Base-by-base conservation (phyloP, 768 basidiomycete species). In the Sporobolomyces phaffii region DNA sequence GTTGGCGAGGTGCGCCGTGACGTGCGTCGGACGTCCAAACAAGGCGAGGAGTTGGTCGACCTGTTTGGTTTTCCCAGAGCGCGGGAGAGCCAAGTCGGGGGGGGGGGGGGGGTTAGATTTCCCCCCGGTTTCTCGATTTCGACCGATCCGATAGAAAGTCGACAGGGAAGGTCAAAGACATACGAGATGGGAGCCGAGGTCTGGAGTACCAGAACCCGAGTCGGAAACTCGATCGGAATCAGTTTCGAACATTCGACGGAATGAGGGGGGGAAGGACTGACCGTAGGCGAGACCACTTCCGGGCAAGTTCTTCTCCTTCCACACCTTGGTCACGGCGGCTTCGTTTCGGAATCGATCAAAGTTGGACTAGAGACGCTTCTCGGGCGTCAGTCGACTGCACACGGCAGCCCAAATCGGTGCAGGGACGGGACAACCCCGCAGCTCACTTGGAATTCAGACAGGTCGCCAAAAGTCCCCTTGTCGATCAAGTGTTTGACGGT, bases 21-120 rank as follows among this genome's bases (percentile, higher is more conserved):
- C 77, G 62, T 77, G 83, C 36, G 81, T 75, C 0, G 91, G 90
- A 53, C 84, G 80, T 41, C 90, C 91, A 74, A 91, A 91, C 45
- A 92, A 81, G 14, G 80, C 80, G 34, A 91, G 79, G 8, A 84
- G 81, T 77, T 91, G 89, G 78, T 91, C 89, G 69, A 91, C 84
- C 72, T 73, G 52, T n/a, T n/a, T n/a, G n/a, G n/a, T n/a, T n/a
- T n/a, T n/a, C n/a, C 4, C 20, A 7, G 28, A 10, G 41, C 18
- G 38, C 9, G 38, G 17, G 38, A 38, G 38, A 38, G 38, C 38
- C 10, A 38, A n/a, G n/a, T n/a, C n/a, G n/a, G n/a, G n/a, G n/a
- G n/a, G n/a, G n/a, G n/a, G n/a, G n/a, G n/a, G n/a, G n/a, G n/a
- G n/a, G n/a, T n/a, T n/a, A n/a, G n/a, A n/a, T n/a, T n/a, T n/a